Conservation (phyloP, 2,329 filamentous ascomycete species). For the Sporothrix brunneoviolacea region DNA sequence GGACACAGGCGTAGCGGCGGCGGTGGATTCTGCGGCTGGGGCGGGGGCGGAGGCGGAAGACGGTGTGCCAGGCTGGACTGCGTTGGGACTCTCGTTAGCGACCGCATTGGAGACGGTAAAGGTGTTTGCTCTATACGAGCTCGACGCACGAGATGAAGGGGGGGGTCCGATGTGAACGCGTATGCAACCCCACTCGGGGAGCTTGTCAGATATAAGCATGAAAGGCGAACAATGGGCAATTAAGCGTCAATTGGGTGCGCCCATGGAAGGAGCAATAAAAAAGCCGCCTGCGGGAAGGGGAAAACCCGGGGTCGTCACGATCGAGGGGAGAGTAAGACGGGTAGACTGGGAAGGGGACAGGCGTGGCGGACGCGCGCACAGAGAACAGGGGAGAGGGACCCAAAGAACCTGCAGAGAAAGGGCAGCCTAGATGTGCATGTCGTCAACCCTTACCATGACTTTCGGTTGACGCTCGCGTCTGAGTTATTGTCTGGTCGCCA, state of each 20-base stretch:
- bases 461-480: constrained; percentile 12
- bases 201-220: not conserved
- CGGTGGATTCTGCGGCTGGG: not conserved
- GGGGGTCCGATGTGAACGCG: constrained; percentile 1
- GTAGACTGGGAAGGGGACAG: no score
- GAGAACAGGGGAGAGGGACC: no score
- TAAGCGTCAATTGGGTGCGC: not conserved
- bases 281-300: no score
- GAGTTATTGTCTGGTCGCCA: not conserved
- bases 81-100: not conserved
- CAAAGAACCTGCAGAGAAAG: not conserved
- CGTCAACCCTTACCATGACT: constrained; percentile 5
- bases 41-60: not conserved
- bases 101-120: not conserved
- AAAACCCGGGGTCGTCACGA: no score
- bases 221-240: not conserved
- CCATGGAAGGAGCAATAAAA: not conserved
- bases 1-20: not conserved
- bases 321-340: no score
- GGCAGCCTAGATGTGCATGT: constrained; percentile 2
- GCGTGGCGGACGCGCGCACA: no score
- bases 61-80: not conserved
- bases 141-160: no score
- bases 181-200: not conserved
- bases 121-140: not conserved